Percentiles rank a stretch among this genome's conserved stretches.
phyloP scores from a whole-genome alignment of 176 grass and related monocot genomes.

The Rhipidocladum racemiflorum region DNA sequence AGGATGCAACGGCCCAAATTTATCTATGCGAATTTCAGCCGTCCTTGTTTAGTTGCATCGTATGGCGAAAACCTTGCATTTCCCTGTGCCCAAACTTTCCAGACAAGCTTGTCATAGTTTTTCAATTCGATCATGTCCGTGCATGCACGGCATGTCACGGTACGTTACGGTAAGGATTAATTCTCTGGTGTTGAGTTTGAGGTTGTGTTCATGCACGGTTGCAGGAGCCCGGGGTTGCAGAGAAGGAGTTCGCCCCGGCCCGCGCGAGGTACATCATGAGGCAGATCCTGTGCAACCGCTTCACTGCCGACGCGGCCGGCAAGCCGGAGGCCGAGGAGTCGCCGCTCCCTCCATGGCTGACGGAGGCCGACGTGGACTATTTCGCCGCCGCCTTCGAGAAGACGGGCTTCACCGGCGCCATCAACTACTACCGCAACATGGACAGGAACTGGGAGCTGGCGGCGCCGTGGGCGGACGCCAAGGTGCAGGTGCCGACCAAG shows the following conservation, averaged over 20 bases:
- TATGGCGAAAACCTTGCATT: no score
- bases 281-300: slow-evolving; percentile 20
- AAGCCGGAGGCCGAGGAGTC: neutral
- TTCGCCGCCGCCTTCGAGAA: slow-evolving; percentile 43
- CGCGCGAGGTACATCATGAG: slow-evolving; percentile 19
- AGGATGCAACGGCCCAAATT: no score
- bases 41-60: no score
- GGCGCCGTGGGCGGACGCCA: slow-evolving; percentile 48
- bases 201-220: neutral
- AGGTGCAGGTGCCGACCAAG: slow-evolving; percentile 59
- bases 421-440: slow-evolving; percentile 64
- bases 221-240: slow-evolving; percentile 45
- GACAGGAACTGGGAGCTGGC: slow-evolving; percentile 57
- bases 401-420: slow-evolving; percentile 43
- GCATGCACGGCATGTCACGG: no score
- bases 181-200: no score
- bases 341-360: slow-evolving; percentile 31
- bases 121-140: no score
- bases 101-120: no score
- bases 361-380: slow-evolving; percentile 37
- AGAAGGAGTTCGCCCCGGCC: slow-evolving; percentile 25
- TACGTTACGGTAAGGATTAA: no score
- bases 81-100: no score
- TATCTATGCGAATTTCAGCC: no score
- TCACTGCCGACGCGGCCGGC: neutral